Evolutionary conservation across 148 eudicot genomes (phyloP).

Genomic region (Amaranthus cruentus): DNA sequence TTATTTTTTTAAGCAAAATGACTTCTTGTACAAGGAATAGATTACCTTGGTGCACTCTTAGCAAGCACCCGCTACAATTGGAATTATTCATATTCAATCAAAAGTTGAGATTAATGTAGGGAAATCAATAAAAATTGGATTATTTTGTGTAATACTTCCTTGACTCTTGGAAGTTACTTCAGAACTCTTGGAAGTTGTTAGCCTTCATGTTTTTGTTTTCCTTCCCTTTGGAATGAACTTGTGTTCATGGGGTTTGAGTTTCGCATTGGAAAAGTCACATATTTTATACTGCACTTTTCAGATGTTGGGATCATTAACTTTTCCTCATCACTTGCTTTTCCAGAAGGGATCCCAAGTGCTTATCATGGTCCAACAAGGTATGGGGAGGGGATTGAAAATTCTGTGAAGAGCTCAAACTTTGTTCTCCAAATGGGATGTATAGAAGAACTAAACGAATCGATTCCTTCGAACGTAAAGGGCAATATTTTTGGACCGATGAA

Average conservation of each 20-base stretch:
- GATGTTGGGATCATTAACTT: conserved; percentile 28
- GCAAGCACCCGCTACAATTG: no score
- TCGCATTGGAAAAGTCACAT: background rate
- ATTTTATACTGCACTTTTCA: conserved; percentile 23
- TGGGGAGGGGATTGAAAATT: conserved; percentile 14
- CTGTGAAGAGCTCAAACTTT: conserved; percentile 4
- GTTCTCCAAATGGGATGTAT: conserved; percentile 7
- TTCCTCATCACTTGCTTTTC: conserved; percentile 31
- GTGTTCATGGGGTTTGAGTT: background rate
- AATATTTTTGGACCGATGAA: conserved; percentile 8
- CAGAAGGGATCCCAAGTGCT: conserved; percentile 30
- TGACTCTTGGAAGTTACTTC: background rate
- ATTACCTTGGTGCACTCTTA: no score
- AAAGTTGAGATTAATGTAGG: no score
- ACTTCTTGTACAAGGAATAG: no score
- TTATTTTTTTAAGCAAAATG: no score
- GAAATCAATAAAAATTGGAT: no score
- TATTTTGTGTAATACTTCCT: no score
- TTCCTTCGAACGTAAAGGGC: background rate
- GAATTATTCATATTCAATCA: no score
- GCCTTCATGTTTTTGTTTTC: background rate
- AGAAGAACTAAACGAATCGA: conserved; percentile 10
- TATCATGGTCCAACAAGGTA: conserved; percentile 22
- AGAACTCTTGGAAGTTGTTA: background rate
- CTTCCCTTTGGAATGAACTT: conserved; percentile 5